phyloP scores from a whole-genome alignment of 2,329 filamentous ascomycete species.

The Cytospora piceicola region DNA sequence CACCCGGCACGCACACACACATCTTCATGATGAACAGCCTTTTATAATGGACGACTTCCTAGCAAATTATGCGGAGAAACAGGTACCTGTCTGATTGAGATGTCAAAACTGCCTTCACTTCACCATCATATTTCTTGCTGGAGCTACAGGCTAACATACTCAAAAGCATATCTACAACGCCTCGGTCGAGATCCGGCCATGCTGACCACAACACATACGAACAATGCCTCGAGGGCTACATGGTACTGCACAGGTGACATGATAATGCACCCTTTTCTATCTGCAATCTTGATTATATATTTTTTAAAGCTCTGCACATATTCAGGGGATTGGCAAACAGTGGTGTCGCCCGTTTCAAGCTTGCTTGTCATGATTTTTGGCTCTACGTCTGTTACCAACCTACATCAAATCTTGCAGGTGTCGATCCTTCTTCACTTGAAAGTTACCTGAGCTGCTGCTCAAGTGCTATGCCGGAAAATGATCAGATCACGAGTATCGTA shows the following conservation, averaged over 20 bases:
- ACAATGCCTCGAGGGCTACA: not conserved
- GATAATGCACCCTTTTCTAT: not conserved
- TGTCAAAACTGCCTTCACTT: not conserved
- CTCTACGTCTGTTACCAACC: not conserved
- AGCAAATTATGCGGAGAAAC: conserved; percentile 28
- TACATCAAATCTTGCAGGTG: not conserved
- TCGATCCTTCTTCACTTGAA: not conserved
- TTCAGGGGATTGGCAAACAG: not conserved
- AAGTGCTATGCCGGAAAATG: not conserved
- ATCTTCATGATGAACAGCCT: conserved; percentile 26
- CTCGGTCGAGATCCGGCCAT: not conserved
- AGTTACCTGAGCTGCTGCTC: not conserved
- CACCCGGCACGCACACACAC: not conserved
- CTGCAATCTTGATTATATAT: not conserved
- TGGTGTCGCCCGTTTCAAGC: not conserved
- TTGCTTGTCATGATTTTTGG: not conserved
- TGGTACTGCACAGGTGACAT: not conserved
- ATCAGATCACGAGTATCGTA: not conserved
- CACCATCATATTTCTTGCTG: not conserved
- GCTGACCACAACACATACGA: not conserved
- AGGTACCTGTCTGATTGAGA: conserved; percentile 26
- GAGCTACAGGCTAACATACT: conserved; percentile 15
- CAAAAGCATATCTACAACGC: not conserved
- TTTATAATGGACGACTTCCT: conserved; percentile 30
- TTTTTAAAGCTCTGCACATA: not conserved